Conservation (phyloP, 495 filamentous ascomycete species). For the Aspergillus hancockii region DNA sequence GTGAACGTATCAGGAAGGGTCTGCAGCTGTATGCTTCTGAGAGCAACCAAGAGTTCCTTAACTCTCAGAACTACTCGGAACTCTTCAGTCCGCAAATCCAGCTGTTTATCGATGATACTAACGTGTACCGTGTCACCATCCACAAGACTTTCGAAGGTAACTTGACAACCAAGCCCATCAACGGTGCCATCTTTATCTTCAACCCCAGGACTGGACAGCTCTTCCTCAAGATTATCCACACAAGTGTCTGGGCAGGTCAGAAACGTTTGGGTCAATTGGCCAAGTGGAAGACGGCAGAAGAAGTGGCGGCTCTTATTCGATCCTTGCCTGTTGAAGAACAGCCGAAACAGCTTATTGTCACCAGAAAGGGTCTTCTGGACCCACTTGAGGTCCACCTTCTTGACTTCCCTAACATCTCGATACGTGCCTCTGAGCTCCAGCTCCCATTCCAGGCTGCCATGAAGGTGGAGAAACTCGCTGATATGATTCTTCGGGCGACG, state of each 20-base stretch:
- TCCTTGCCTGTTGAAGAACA: conserved; percentile 98
- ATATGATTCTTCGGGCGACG: conserved; percentile 97
- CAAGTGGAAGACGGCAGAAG: conserved; percentile 99
- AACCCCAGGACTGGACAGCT: conserved; percentile 96
- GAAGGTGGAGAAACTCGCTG: conserved; percentile 99
- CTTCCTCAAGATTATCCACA: conserved; percentile 99
- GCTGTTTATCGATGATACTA: conserved; percentile 99
- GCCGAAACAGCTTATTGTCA: conserved; percentile 98
- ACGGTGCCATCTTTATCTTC: conserved; percentile 99
- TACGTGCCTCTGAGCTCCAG: conserved; percentile 96
- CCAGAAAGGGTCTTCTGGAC: conserved; percentile 94
- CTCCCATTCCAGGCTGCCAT: conserved; percentile 99
- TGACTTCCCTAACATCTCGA: conserved; percentile 99
- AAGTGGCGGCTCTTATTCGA: conserved; percentile 96
- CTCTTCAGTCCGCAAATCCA: conserved; percentile 99
- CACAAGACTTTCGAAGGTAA: conserved; percentile 99
- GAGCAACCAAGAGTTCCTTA: conserved; percentile 99
- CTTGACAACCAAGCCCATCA: conserved; percentile 98
- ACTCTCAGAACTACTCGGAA: conserved; percentile 99
- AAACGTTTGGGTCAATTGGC: conserved; percentile 98
- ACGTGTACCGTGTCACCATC: conserved; percentile 98
- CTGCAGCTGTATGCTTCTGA: conserved; percentile 97
- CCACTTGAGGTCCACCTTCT: conserved; percentile 96
- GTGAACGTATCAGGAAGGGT: conserved; percentile 98
- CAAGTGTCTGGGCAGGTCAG: conserved; percentile 98